phyloP scores from a whole-genome alignment of 2,329 filamentous ascomycete species.

The Ophidiomyces ophidiicola region DNA sequence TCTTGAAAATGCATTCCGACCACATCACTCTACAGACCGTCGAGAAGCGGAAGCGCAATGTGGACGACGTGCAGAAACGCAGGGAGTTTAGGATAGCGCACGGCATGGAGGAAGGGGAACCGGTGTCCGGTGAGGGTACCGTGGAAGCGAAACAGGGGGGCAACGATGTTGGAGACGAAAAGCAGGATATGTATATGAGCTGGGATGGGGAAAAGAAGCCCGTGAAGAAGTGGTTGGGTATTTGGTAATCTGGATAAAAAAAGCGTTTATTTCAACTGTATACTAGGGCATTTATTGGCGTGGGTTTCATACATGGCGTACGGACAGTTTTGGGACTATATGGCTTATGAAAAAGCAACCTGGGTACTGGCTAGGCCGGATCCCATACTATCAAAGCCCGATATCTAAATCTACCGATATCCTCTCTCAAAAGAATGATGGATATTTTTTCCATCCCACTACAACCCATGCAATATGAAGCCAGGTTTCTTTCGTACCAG shows the following conservation, averaged over 20 bases:
- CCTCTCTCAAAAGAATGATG: too few relatives aligned
- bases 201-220: conserved; percentile 37
- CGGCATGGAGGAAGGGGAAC: conserved; percentile 51
- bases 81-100: conserved; percentile 75
- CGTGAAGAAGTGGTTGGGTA: conserved; percentile 71
- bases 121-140: neutral
- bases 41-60: conserved; percentile 58
- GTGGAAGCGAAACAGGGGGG: conserved; percentile 21
- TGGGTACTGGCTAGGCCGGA: too few relatives aligned
- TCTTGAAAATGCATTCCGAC: conserved; percentile 63
- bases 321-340: too few relatives aligned
- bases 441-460: too few relatives aligned
- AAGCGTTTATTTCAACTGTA: conserved; percentile 1
- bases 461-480: too few relatives aligned
- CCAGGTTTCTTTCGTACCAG: too few relatives aligned
- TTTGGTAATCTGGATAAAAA: conserved; percentile 45
- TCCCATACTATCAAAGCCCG: too few relatives aligned
- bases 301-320: too few relatives aligned
- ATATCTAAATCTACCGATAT: too few relatives aligned
- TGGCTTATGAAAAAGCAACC: too few relatives aligned
- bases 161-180: conserved; percentile 15
- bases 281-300: too few relatives aligned
- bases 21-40: conserved; percentile 56
- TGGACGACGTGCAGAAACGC: conserved; percentile 82
- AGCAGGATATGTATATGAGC: conserved; percentile 23